Evolutionary conservation across 139 green algal species (phyloP), one percentile per base, ranked within the genome.

Genomic region (Chlorella sp.): DNA sequence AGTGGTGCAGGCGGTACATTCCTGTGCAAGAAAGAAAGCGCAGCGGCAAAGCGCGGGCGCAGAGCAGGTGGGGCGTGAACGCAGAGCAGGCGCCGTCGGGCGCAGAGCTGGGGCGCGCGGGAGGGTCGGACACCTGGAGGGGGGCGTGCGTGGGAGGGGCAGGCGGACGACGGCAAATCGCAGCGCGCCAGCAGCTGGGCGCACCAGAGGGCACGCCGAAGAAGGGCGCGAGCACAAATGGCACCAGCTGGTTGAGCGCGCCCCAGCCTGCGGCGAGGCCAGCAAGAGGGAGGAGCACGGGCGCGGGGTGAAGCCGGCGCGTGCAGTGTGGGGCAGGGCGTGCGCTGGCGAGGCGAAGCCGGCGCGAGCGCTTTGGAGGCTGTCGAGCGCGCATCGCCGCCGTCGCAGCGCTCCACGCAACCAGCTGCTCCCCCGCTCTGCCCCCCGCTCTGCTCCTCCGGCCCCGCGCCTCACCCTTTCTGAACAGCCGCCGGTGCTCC

Each of bases 1-100:
- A 81, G 71, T 97, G 93, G 69, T 97, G 93, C 6, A 93, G 73
- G 17, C 72, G 70, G 76, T 97, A 97, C 46, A 95, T 77, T 27
- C 92, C 93, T 40, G 38, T 8, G 2, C 6, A 41, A 19, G 25
- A n/a, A n/a, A n/a, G 15, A 55, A 55, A n/a, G n/a, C n/a, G n/a
- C n/a, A n/a, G n/a, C n/a, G n/a, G n/a, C n/a, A n/a, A n/a, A n/a
- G n/a, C n/a, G n/a, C n/a, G n/a, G n/a, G n/a, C n/a, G n/a, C n/a
- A n/a, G n/a, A n/a, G n/a, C n/a, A n/a, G n/a, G n/a, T n/a, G n/a
- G n/a, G n/a, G n/a, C n/a, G n/a, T n/a, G n/a, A n/a, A n/a, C n/a
- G n/a, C n/a, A n/a, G n/a, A n/a, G n/a, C n/a, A n/a, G n/a, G n/a
- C n/a, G n/a, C n/a, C n/a, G n/a, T n/a, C n/a, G n/a, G n/a, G n/a